phyloP scores from a whole-genome alignment of 495 filamentous ascomycete genomes.

The Xylaria grammica region DNA sequence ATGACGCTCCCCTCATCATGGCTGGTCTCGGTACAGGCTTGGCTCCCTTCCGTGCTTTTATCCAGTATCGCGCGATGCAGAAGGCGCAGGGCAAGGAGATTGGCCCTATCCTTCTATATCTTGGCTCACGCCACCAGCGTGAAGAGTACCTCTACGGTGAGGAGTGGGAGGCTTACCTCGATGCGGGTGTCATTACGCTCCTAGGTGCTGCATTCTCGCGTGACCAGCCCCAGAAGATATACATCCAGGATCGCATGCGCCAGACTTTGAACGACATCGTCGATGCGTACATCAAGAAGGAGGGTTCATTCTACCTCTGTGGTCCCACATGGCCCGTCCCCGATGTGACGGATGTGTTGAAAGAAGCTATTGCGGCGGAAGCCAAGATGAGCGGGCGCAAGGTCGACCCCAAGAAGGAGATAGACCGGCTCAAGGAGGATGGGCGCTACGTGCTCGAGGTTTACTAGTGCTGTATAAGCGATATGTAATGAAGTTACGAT shows the following conservation, averaged over 20 bases:
- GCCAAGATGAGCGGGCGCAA: conserved; percentile 73
- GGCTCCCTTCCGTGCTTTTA: conserved; percentile 96
- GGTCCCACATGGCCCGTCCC: conserved; percentile 98
- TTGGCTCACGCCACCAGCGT: conserved; percentile 94
- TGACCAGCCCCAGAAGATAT: conserved; percentile 97
- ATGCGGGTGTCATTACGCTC: conserved; percentile 91
- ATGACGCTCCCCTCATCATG: conserved; percentile 95
- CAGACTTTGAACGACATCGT: conserved; percentile 85
- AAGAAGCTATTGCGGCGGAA: conserved; percentile 87
- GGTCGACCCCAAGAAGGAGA: conserved; percentile 88
- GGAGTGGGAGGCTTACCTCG: conserved; percentile 98
- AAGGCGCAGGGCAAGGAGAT: conserved; percentile 94
- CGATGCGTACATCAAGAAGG: conserved; percentile 84
- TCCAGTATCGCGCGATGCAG: conserved; percentile 97
- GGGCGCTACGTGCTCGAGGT: conserved; percentile 95
- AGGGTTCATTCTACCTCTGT: conserved; percentile 94
- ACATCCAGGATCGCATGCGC: conserved; percentile 98
- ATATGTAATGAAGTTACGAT: conserved; percentile 13
- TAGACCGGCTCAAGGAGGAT: conserved; percentile 94
- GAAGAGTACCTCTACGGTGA: conserved; percentile 99
- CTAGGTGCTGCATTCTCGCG: conserved; percentile 94
- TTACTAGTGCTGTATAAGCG: conserved; percentile 61
- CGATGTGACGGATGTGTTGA: conserved; percentile 91
- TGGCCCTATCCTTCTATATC: conserved; percentile 90
- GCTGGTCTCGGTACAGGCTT: conserved; percentile 98